These are phyloP conservation scores for Yamadazyma spencermartinsiae DNA, from an alignment of 1,139 yeast genomes.

Conservation along the genomic window DNA sequence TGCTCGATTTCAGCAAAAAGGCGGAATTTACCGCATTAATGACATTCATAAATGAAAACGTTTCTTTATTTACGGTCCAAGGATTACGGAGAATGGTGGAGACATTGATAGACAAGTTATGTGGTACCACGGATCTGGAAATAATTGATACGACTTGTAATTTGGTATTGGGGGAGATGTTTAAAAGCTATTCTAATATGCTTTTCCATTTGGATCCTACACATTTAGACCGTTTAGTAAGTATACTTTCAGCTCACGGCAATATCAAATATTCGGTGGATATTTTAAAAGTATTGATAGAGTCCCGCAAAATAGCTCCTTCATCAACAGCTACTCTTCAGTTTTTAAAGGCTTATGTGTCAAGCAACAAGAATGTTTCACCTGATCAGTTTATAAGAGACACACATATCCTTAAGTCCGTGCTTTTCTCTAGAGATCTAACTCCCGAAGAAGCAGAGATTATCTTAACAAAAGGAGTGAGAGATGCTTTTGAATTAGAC, in stretches of 20 bases:
- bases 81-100: constrained; percentile 19
- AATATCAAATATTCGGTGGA: constrained; percentile 20
- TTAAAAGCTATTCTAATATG: constrained; percentile 13
- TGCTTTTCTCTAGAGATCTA: constrained; percentile 27
- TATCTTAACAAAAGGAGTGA: constrained; percentile 20
- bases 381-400: constrained; percentile 20
- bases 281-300: constrained; percentile 21
- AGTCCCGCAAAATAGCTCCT: constrained; percentile 24
- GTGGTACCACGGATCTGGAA: not conserved
- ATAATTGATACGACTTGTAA: constrained; percentile 1
- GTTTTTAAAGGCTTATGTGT: constrained; percentile 18
- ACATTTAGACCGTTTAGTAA: constrained; percentile 29
- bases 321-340: constrained; percentile 25
- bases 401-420: constrained; percentile 31
- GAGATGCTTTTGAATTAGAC: constrained; percentile 27
- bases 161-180: constrained; percentile 5
- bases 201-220: constrained; percentile 20
- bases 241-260: constrained; percentile 16
- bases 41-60: constrained; percentile 18
- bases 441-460: constrained; percentile 21
- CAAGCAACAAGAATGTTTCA: constrained; percentile 8
- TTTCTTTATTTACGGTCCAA: constrained; percentile 19
- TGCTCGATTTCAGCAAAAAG: not conserved
- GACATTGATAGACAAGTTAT: constrained; percentile 5
- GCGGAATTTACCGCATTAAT: constrained; percentile 17